phyloP scores from a whole-genome alignment of 2,329 filamentous ascomycete genomes.

The Epichloe bromicola region DNA sequence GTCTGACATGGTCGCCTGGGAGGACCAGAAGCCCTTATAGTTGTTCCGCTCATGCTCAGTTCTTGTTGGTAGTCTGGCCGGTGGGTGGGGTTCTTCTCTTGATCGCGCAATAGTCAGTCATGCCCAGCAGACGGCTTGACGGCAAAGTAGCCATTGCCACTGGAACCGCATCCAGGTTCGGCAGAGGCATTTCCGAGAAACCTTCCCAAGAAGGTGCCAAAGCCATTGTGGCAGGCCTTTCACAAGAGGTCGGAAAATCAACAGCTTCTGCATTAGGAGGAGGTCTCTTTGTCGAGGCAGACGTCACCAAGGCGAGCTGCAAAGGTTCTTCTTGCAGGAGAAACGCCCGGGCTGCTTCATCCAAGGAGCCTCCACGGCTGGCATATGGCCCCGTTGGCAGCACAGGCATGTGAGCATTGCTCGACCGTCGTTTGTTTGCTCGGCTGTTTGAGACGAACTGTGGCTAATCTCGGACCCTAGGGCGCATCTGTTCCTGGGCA shows the following conservation, averaged over 20 bases:
- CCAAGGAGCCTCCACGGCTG: conserved; percentile 53
- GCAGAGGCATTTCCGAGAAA: conserved; percentile 45
- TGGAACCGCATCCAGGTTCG: conserved; percentile 51
- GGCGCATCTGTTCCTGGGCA: conserved; percentile 41
- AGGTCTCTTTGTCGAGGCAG: conserved; percentile 27
- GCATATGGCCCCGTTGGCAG: conserved; percentile 45
- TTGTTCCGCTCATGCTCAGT: conserved; percentile 4
- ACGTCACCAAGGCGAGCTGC: conserved; percentile 41
- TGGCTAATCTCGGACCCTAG: conserved; percentile 8
- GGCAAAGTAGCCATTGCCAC: conserved; percentile 31
- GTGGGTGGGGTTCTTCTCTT: too few relatives aligned
- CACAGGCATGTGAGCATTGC: conserved; percentile 41
- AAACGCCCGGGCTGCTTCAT: conserved; percentile 48
- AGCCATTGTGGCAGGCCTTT: conserved; percentile 50
- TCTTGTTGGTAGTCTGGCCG: too few relatives aligned
- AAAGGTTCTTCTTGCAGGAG: conserved; percentile 41
- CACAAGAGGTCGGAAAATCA: conserved; percentile 34
- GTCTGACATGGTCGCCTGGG: conserved; percentile 33
- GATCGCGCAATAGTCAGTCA: background rate
- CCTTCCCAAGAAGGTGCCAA: conserved; percentile 47
- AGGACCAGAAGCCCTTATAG: conserved; percentile 26
- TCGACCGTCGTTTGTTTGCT: background rate
- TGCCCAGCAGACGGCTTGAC: conserved; percentile 21
- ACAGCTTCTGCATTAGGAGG: conserved; percentile 30
- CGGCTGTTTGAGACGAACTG: background rate